Evolutionary conservation across 306 rosid species (phyloP), one percentile per base, ranked within the genome.

Genomic region (Casuarina glauca): DNA sequence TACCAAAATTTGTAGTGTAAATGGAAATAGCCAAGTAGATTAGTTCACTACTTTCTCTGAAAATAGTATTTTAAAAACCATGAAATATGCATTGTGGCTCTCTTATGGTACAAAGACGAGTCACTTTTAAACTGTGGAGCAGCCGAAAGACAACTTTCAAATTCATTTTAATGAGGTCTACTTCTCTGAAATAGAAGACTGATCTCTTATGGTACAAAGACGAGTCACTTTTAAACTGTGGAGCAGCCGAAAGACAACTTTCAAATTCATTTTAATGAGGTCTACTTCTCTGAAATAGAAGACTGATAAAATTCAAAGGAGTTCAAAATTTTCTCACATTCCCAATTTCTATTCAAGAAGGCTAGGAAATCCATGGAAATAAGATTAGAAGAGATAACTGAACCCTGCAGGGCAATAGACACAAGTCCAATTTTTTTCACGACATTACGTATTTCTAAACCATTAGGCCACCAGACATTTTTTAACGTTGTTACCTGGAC

Each of bases 401-500:
- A 67, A 8, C 71, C 46, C n/a, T 20, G 0, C 0, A 7, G 35
- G 15, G 48, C 49, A 67, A 42, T 38, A 42, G 17, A 67, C 16
- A 2, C 7, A 17, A 52, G 39, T 50, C 54, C 16, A 50, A 45
- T 67, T 75, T 11, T 71, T 36, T 68, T 70, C 71, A 70, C 49
- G 61, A 42, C 5, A 52, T 13, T 51, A 74, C 15, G 70, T 74
- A 44, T 67, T 55, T 41, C 60, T 32, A 19, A 72, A 35, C 26
- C n/a, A 78, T 32, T n/a, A 67, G 44, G 69, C 53, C 60, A 75
- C 72, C 1, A 58, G 69, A 82, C 77, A 17, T 49, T 72, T 6
- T 44, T 38, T 26, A 45, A 74, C 74, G 39, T 73, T 71, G 74
- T 81, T 80, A 93, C 98, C 97, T 95, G 99, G 1, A 96, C 99